Evolutionary conservation across 306 rosid genomes (phyloP).

Genomic region (Prunus kanzakura): DNA sequence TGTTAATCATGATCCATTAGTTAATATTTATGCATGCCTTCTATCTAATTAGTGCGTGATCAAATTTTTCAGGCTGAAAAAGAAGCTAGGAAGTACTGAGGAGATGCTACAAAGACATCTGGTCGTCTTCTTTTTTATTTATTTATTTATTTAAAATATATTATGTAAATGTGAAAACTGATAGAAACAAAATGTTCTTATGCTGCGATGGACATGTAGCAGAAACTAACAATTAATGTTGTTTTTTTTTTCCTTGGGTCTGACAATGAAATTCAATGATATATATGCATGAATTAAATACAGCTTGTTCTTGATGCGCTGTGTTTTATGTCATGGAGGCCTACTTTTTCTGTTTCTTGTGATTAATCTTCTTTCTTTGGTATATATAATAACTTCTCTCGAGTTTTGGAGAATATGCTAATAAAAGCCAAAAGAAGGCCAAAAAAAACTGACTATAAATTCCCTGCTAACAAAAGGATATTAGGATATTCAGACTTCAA

Average conservation of each 20-base stretch:
- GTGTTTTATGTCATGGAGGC: background rate
- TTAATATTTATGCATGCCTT: background rate
- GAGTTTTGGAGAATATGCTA: background rate
- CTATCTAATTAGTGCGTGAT: background rate
- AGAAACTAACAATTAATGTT: too few species aligned
- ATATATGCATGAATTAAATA: too few species aligned
- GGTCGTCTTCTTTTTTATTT: too few species aligned
- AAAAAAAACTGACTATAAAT: background rate
- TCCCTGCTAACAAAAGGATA: background rate
- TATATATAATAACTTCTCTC: background rate
- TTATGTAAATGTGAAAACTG: too few species aligned
- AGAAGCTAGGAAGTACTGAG: slow-evolving; percentile 66
- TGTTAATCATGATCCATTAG: background rate
- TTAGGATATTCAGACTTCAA: background rate
- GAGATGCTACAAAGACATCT: background rate
- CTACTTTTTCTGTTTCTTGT: background rate
- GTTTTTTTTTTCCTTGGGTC: too few species aligned
- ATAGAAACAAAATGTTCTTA: too few species aligned
- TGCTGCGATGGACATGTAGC: too few species aligned
- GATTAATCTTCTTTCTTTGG: background rate
- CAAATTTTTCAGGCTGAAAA: slow-evolving; percentile 64
- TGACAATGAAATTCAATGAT: too few species aligned
- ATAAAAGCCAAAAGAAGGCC: background rate
- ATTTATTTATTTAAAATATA: too few species aligned
- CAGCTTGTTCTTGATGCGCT: too few species aligned